Evolutionary conservation across 208 protist genomes (phyloP), one percentile per base, ranked within the genome.

Genomic region (Leishmania turanica): DNA sequence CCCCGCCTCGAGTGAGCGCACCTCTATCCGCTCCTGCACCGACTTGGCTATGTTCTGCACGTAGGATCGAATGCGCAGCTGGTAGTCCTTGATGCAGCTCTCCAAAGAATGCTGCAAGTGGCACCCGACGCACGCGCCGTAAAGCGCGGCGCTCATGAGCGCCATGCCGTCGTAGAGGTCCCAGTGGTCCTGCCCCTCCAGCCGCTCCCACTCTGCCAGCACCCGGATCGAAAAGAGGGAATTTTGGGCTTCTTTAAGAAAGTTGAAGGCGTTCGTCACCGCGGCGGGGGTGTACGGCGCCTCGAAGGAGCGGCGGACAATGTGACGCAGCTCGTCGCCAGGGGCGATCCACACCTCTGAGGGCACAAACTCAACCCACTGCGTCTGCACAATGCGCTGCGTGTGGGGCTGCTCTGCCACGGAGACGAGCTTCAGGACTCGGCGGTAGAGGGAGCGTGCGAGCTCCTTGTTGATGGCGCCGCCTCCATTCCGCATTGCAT

Each of bases 351-450:
- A 64, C 19, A 91, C 62, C 42, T 60, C 34, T 7, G 65, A 54
- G 1, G 90, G 90, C 51, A 92, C 75, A 79, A 89, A 94, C 76
- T 94, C 90, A 0, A 81, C 88, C 79, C 86, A 94, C 8, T 88
- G 81, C 42, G 81, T 72, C 56, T 85, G 60, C 27, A 75, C 82
- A 2, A 90, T 64, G 53, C 79, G 70, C 62, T 70, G 75, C 69
- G 76, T 64, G 76, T 70, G 81, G 34, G 75, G 76, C 75, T 80
- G 51, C 47, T 80, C 70, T 3, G 60, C 81, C 56, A 72, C 37
- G 2, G 83, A 74, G 37, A 87, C 65, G 1, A 87, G 42, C 69
- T 80, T 79, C 42, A 87, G 47, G 7, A 66, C 70, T 73, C 76
- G 56, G 51, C 83, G 83, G 62, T 87, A 87, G 64, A 87, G 83